phyloP scores from a whole-genome alignment of 257 asterid species.

The Solanum corneliomulleri region DNA sequence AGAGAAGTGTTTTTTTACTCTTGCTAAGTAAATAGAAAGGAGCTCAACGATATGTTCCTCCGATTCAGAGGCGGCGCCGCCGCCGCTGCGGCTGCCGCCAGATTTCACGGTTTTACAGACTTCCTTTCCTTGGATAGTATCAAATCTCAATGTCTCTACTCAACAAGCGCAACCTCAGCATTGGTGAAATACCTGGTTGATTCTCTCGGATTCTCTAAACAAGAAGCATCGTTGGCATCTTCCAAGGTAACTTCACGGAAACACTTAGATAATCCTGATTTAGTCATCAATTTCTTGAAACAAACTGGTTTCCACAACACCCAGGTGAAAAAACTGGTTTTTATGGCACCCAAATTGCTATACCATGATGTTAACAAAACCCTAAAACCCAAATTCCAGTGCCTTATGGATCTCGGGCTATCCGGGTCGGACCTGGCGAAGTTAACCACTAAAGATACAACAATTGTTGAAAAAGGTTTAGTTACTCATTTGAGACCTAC shows the following conservation, averaged over 20 bases:
- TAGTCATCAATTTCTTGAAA: constrained; percentile 1
- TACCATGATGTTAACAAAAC: background rate
- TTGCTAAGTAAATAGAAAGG: background rate
- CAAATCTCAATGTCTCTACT: background rate
- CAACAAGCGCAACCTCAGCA: background rate
- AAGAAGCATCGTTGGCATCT: background rate
- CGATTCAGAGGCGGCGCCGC: background rate
- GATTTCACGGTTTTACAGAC: background rate
- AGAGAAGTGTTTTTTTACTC: background rate
- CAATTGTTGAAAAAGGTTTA: background rate
- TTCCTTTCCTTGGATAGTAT: background rate
- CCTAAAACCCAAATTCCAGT: constrained; percentile 3
- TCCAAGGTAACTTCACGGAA: background rate
- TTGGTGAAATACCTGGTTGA: constrained; percentile 2
- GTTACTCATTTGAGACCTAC: background rate
- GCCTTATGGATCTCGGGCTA: background rate
- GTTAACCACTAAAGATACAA: background rate
- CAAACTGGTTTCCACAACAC: background rate
- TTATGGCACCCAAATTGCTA: background rate
- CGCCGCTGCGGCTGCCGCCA: background rate
- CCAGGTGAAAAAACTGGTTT: background rate
- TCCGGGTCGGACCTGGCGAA: background rate
- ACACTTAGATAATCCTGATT: background rate
- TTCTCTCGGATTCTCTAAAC: constrained; percentile 6
- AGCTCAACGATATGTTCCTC: background rate